A percentile compares a stretch with the other conserved stretches of the same genome.
Conservation (phyloP, 768 basidiomycete species). For the Amanita fuliginea region DNA sequence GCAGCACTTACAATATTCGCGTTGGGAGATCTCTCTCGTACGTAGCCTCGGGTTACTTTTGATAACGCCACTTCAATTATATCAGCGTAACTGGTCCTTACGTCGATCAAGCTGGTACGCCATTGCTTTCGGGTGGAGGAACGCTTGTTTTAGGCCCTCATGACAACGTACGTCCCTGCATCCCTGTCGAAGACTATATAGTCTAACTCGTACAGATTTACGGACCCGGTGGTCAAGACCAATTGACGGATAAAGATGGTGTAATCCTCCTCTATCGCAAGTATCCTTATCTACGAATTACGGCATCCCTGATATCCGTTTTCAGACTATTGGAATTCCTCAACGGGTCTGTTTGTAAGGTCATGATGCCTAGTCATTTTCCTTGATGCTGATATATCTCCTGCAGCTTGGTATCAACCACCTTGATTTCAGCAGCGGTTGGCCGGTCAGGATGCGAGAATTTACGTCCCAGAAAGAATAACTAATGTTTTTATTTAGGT, state of each 20-base stretch:
- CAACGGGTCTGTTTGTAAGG: constrained; percentile 30
- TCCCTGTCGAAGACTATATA: not conserved
- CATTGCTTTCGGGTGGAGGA: constrained; percentile 37
- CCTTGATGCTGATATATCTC: no score
- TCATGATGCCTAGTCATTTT: not conserved
- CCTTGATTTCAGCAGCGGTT: constrained; percentile 37
- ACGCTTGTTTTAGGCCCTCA: constrained; percentile 37
- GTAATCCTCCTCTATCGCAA: constrained; percentile 39
- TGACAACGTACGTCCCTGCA: constrained; percentile 22
- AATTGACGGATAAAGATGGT: constrained; percentile 33
- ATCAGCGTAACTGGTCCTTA: constrained; percentile 25
- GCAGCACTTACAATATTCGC: constrained; percentile 49
- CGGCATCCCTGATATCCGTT: not conserved
- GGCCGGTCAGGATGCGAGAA: constrained; percentile 27
- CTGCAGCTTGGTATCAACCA: constrained; percentile 32
- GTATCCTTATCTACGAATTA: constrained; percentile 10
- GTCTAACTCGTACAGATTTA: not conserved
- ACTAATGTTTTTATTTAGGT: not conserved
- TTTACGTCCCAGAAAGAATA: not conserved
- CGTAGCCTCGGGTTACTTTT: constrained; percentile 5
- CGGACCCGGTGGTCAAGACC: constrained; percentile 46
- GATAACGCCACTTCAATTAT: not conserved
- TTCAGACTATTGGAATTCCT: constrained; percentile 39
- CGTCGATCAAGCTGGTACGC: constrained; percentile 34
- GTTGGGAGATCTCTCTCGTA: constrained; percentile 39